phyloP scores from a whole-genome alignment of 495 filamentous ascomycete species.

The Hyaloscypha hepaticicola region DNA sequence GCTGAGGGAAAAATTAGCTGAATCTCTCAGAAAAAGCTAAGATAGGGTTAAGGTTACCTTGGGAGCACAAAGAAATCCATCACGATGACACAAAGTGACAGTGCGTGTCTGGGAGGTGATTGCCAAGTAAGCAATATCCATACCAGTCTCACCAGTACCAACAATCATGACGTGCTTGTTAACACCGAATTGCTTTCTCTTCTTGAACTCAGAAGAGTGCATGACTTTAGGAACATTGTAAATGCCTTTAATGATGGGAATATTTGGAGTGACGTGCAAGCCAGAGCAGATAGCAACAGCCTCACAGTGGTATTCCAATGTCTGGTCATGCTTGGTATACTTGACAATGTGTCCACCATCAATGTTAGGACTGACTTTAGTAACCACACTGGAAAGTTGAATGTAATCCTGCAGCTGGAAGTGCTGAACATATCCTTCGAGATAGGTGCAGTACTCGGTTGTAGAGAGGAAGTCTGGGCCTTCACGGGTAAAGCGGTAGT shows the following conservation, averaged over 20 bases:
- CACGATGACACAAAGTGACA: conserved; percentile 42
- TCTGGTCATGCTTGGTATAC: conserved; percentile 23
- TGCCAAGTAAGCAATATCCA: conserved; percentile 43
- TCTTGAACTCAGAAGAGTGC: conserved; percentile 46
- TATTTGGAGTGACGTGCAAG: conserved; percentile 41
- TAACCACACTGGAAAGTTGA: conserved; percentile 34
- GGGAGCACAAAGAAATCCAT: conserved; percentile 42
- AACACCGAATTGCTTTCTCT: conserved; percentile 37
- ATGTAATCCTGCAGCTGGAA: conserved; percentile 43
- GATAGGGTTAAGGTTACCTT: too few relatives aligned
- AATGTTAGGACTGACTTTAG: conserved; percentile 25
- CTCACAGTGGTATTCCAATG: conserved; percentile 37
- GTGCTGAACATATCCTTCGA: conserved; percentile 40
- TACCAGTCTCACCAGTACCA: conserved; percentile 44
- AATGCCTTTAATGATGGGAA: conserved; percentile 39
- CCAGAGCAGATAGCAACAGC: conserved; percentile 46
- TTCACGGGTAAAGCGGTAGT: conserved; percentile 34
- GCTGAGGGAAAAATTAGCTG: background rate
- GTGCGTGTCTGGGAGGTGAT: conserved; percentile 39
- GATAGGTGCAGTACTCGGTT: conserved; percentile 37
- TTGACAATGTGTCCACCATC: conserved; percentile 33
- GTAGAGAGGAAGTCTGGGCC: conserved; percentile 40
- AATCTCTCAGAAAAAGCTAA: too few relatives aligned
- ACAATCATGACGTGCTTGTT: conserved; percentile 42
- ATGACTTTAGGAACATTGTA: conserved; percentile 38